Evolutionary conservation across 139 green algal genomes (phyloP).

Genomic region (Axilococcus clingmanii): DNA sequence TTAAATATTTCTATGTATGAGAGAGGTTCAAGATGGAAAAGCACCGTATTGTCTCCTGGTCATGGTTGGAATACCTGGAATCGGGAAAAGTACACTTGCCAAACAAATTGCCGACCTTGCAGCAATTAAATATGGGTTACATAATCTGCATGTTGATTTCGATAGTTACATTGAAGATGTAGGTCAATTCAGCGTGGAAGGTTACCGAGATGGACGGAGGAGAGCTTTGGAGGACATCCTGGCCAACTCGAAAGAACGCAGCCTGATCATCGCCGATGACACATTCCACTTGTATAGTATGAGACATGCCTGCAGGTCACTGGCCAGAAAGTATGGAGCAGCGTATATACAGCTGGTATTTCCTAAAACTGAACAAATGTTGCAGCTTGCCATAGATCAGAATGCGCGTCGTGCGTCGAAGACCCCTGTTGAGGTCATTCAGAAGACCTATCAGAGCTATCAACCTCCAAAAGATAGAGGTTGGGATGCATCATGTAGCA

Average conservation of each 20-base stretch:
- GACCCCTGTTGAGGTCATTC: neutral
- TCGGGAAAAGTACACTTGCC: slow-evolving; percentile 5
- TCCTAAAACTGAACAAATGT: neutral
- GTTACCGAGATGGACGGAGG: too few species aligned
- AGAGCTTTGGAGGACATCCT: too few species aligned
- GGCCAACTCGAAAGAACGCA: neutral
- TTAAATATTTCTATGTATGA: neutral
- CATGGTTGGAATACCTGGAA: slow-evolving; percentile 5
- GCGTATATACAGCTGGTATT: slow-evolving; percentile 1
- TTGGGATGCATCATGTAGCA: neutral
- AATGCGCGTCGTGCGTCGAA: neutral
- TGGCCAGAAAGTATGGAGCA: neutral
- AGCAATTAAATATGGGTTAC: too few species aligned
- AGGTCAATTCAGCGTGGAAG: too few species aligned
- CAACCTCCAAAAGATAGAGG: neutral
- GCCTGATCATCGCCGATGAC: slow-evolving; percentile 4
- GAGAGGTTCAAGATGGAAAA: neutral
- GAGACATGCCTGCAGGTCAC: slow-evolving; percentile 2
- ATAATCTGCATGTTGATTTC: slow-evolving; percentile 1
- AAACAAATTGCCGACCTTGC: too few species aligned
- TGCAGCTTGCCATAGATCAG: neutral
- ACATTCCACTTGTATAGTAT: slow-evolving; percentile 11
- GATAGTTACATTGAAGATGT: neutral
- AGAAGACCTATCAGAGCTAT: neutral
- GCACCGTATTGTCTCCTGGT: too few species aligned